A percentile compares a stretch with the other conserved stretches of the same genome.
phyloP scores from a whole-genome alignment of 306 rosid species.

The Sphenostylis stenocarpa region DNA sequence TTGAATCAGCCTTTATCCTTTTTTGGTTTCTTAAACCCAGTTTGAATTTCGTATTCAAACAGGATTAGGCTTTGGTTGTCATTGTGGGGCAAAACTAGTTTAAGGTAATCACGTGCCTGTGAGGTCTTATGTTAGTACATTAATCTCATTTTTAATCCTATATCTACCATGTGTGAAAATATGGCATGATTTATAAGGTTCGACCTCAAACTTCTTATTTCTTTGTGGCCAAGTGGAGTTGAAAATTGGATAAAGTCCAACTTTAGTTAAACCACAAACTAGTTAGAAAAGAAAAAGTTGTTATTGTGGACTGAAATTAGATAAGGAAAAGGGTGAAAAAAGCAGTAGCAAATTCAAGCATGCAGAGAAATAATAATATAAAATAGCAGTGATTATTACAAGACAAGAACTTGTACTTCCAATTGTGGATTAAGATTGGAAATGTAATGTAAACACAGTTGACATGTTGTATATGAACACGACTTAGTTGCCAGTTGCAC shows the following conservation, averaged over 20 bases:
- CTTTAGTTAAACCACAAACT: slow-evolving; percentile 6
- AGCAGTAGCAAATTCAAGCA: background rate
- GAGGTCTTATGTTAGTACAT: background rate
- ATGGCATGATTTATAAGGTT: background rate
- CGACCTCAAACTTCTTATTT: slow-evolving; percentile 1
- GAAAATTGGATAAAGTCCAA: slow-evolving; percentile 18
- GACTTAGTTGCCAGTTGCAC: slow-evolving; percentile 4
- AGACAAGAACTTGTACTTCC: background rate
- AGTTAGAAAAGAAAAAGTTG: background rate
- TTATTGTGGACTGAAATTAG: background rate
- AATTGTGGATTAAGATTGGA: slow-evolving; percentile 1
- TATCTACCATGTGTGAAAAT: background rate
- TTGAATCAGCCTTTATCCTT: background rate
- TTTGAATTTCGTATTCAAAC: background rate
- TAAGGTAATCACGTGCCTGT: background rate
- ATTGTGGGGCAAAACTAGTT: background rate
- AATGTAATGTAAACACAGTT: background rate
- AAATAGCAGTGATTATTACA: background rate
- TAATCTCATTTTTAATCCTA: background rate
- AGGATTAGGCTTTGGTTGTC: background rate
- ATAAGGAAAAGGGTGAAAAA: background rate
- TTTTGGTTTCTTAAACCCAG: background rate
- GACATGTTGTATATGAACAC: background rate
- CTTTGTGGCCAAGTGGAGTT: slow-evolving; percentile 17
- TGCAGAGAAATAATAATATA: slow-evolving; percentile 4